A percentile compares a stretch with the other conserved stretches of the same genome.
Conservation (phyloP, 208 protist genomes). For the Ichthyophonus hoferi region DNA sequence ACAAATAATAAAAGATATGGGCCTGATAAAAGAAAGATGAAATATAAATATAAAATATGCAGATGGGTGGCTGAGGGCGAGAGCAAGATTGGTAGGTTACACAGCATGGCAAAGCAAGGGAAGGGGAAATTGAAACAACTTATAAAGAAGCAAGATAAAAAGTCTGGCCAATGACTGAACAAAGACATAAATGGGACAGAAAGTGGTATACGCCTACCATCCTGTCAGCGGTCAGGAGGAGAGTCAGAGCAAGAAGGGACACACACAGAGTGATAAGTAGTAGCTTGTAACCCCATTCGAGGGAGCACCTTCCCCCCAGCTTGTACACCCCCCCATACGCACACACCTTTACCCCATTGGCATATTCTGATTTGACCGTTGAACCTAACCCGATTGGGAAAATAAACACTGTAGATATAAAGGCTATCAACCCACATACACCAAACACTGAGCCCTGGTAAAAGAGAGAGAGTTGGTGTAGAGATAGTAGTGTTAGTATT, state of each 20-base stretch:
- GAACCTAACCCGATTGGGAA: not conserved
- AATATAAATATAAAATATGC: no score
- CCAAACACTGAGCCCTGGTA: not conserved
- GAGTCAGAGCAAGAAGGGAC: not conserved
- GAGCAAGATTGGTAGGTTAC: no score
- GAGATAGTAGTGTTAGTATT: no score
- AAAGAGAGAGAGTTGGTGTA: no score
- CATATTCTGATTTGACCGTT: not conserved
- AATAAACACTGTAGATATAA: not conserved
- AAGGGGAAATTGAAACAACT: no score
- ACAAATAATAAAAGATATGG: no score
- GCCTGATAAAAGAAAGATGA: no score
- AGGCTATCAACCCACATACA: not conserved
- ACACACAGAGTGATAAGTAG: not conserved
- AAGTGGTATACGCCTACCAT: not conserved
- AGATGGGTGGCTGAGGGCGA: no score
- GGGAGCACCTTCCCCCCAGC: not conserved
- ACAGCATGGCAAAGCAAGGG: no score
- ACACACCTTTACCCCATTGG: not conserved
- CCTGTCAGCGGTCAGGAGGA: not conserved
- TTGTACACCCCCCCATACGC: not conserved
- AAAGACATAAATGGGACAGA: no score
- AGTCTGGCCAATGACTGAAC: no score
- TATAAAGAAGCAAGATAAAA: no score
- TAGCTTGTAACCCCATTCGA: not conserved